Base-by-base conservation (phyloP, 1,139 yeast species). In the Eremothecium cymbalariae region DNA sequence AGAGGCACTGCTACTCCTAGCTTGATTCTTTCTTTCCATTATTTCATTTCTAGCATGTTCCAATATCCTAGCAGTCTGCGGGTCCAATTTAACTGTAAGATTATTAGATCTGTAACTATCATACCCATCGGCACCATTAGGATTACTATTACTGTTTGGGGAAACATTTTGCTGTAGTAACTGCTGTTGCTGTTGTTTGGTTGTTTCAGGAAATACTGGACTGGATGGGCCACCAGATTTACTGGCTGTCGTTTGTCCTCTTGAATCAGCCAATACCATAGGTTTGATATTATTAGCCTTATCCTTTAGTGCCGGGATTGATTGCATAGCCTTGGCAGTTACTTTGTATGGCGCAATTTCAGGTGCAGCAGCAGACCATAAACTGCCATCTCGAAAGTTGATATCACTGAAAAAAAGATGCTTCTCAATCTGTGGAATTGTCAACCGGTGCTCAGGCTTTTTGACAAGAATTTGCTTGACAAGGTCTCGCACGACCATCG, bases 301-400 rank as follows among this genome's bases (percentile, higher is more conserved):
- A 8, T 27, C 46, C 32, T 36, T 42, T 16, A 59, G 32, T 17
- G 55, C 60, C 7, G 68, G 66, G 18, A 63, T 52, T 15, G 65
- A 63, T 24, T 63, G 58, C 68, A 64, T 64, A 6, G 68, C 61
- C 40, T 62, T 61, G 1, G 68, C 65, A 31, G 55, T 56, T 4
- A 77, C 61, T 32, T 72, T 72, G 54, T 77, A 85, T 0, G 96
- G 95, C 9, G 78, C 76, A 25, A 86, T 60, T 46, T 74, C 78
- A 1, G 98, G 98, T 2, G 86, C 84, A 2, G 67, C 64, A 0
- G 60, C 51, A 16, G 65, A 62, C 97, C 98, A 90, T 15, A 90
- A 63, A 33, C 70, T 49, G 8, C 55, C 66, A 39, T 74, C 72
- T 26, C 64, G 57, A 70, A 93, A 88, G 45, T 81, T 70, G 23